Percentiles rank a stretch among this genome's conserved stretches.
Conservation (phyloP, 495 filamentous ascomycete genomes). For the Bacidia gigantensis region DNA sequence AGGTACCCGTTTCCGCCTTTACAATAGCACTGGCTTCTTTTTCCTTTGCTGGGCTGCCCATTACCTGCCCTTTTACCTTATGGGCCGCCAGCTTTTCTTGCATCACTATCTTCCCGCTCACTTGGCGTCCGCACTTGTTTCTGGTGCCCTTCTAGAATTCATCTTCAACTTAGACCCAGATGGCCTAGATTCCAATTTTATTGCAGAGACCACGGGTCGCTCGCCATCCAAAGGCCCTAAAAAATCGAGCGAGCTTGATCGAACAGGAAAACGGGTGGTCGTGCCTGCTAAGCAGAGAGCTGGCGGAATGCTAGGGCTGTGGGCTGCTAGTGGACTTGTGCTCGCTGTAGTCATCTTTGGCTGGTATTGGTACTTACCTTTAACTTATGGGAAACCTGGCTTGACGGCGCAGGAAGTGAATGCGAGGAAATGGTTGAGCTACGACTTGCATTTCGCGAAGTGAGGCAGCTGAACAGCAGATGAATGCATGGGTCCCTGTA, state of each 20-base stretch:
- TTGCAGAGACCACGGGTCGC: slow-evolving; percentile 26
- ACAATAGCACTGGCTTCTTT: slow-evolving; percentile 97
- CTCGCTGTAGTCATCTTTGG: slow-evolving; percentile 54
- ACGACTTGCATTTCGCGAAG: slow-evolving; percentile 98
- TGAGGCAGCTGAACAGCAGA: slow-evolving; percentile 32
- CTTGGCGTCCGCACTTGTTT: slow-evolving; percentile 80
- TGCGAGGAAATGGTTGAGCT: slow-evolving; percentile 86
- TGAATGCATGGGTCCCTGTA: background rate
- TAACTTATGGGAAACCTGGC: slow-evolving; percentile 94
- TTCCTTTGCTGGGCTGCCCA: slow-evolving; percentile 77
- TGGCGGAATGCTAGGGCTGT: slow-evolving; percentile 55
- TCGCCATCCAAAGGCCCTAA: slow-evolving; percentile 31
- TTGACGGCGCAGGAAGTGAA: slow-evolving; percentile 67
- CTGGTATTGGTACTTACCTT: slow-evolving; percentile 84
- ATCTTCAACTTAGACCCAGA: slow-evolving; percentile 81
- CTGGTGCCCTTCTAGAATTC: slow-evolving; percentile 93
- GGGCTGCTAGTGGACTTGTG: slow-evolving; percentile 63
- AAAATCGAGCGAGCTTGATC: slow-evolving; percentile 22
- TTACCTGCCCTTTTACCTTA: slow-evolving; percentile 62
- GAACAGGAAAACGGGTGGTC: slow-evolving; percentile 34
- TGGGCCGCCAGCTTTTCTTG: slow-evolving; percentile 63
- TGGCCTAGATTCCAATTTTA: slow-evolving; percentile 28
- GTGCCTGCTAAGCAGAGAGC: slow-evolving; percentile 66
- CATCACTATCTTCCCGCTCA: slow-evolving; percentile 79
- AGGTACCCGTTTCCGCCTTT: slow-evolving; percentile 84